Evolutionary conservation across 352 stramenopile species (phyloP), one percentile per base, ranked within the genome.

Genomic region (Phytophthora nicotianae): DNA sequence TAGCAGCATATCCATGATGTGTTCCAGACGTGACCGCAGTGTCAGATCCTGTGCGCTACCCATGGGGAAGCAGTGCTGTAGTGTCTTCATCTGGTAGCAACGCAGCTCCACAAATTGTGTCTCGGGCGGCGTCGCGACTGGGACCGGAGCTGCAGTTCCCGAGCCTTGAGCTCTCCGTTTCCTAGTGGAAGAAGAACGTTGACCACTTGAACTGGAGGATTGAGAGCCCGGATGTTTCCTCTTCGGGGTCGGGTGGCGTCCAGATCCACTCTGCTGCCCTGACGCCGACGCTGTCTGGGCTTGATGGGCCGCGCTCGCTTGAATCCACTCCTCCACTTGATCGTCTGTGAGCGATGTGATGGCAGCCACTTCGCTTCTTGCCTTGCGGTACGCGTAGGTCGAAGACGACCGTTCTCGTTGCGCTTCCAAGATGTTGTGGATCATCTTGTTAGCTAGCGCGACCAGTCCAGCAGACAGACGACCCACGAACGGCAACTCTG

Each of bases 241-340:
- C 55, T 89, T 92, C 0, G 71, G 71, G 4, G 75, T 81, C 20
- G 52, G n/a, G 20, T 88, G 77, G n/a, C 79, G 77, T 21, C 61
- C 66, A 4, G 50, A 62, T 20, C 59, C 68, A 33, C 51, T 75
- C 35, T 74, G 68, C n/a, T 85, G 77, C 16, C 55, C 60, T 17
- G 50, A 46, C 27, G 49, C 37, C 19, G 66, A 70, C 21, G 58
- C 45, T 41, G 50, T 37, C 26, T 70, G 55, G 17, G 50, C 41
- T 26, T 67, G 27, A 8, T 60, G 45, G 4, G 55, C 50, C n/a
- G 58, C 52, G 19, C 65, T 77, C 11, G 68, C 47, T 58, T 81
- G 74, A 53, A 91, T 73, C 84, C 84, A 93, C 45, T 87, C 70
- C 43, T 93, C 82, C 8, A 91, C 65, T 19, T 91, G 66, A 6